Evolutionary conservation across 768 basidiomycete species (phyloP).

Genomic region (Kwoniella europaea): DNA sequence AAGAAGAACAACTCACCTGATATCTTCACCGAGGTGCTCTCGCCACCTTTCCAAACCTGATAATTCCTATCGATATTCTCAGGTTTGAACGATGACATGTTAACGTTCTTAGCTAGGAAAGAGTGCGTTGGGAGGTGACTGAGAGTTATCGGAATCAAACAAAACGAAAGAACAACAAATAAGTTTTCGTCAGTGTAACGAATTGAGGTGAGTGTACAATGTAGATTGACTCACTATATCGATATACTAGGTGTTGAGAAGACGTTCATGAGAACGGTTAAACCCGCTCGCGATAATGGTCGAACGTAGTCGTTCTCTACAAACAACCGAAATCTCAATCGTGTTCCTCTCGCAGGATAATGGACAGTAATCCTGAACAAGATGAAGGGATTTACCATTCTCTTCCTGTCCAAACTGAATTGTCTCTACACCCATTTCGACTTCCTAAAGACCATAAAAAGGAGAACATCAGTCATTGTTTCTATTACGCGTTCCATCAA

Average conservation of each 20-base stretch:
- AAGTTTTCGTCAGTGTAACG: neutral
- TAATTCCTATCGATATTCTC: slow-evolving; percentile 47
- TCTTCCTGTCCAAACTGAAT: slow-evolving; percentile 50
- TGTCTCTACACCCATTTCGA: slow-evolving; percentile 49
- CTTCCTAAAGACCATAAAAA: slow-evolving; percentile 30
- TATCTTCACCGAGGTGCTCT: slow-evolving; percentile 31
- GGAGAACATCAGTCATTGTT: neutral
- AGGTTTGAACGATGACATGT: slow-evolving; percentile 37
- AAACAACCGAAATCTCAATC: neutral
- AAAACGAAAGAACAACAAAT: neutral
- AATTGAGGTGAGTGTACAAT: neutral
- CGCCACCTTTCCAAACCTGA: slow-evolving; percentile 48
- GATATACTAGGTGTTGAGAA: slow-evolving; percentile 51
- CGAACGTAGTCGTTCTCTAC: slow-evolving; percentile 52
- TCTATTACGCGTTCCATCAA: neutral
- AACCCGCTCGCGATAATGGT: slow-evolving; percentile 54
- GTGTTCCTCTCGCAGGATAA: neutral
- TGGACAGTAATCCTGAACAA: neutral
- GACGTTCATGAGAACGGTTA: slow-evolving; percentile 45
- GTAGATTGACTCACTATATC: slow-evolving; percentile 44
- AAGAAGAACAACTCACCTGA: slow-evolving; percentile 27
- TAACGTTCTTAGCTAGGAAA: slow-evolving; percentile 49
- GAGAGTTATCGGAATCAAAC: neutral
- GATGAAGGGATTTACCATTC: slow-evolving; percentile 33
- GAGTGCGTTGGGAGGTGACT: slow-evolving; percentile 54